phyloP scores from a whole-genome alignment of 163 green algal genomes.

The Chloromonas sp. region DNA sequence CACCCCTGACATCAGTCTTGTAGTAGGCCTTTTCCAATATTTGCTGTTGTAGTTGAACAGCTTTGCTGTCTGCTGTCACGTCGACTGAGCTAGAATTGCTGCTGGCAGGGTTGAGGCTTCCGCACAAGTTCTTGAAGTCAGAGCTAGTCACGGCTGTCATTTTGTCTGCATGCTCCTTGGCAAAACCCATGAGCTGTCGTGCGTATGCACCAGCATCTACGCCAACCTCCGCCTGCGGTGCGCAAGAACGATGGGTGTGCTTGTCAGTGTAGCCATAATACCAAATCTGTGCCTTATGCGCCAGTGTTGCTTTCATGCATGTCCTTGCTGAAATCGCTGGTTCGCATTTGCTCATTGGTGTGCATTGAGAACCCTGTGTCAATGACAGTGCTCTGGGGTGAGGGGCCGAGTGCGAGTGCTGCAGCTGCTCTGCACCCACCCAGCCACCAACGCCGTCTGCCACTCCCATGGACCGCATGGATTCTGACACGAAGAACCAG shows the following conservation, averaged over 20 bases:
- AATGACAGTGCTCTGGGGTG: background rate
- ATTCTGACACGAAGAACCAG: constrained; percentile 80
- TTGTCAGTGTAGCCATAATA: too few relatives aligned
- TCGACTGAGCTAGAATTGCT: background rate
- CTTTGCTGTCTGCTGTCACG: background rate
- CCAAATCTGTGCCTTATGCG: too few relatives aligned
- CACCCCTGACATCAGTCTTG: constrained; percentile 37
- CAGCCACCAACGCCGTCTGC: constrained; percentile 97
- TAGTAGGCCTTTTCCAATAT: constrained; percentile 40
- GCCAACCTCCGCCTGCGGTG: constrained; percentile 57
- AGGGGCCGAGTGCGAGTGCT: background rate
- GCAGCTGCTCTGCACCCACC: constrained; percentile 37
- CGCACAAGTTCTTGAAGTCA: constrained; percentile 9
- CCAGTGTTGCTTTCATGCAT: too few relatives aligned
- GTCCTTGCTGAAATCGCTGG: background rate
- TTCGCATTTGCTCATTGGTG: background rate
- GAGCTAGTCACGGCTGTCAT: constrained; percentile 30
- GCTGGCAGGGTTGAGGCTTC: background rate
- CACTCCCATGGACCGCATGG: constrained; percentile 73
- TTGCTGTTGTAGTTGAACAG: constrained; percentile 12
- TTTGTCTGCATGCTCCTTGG: constrained; percentile 44
- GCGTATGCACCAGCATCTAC: constrained; percentile 72
- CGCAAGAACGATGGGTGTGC: background rate
- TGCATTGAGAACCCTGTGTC: too few relatives aligned
- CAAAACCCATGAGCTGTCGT: constrained; percentile 53